Evolutionary conservation across 2,329 filamentous ascomycete genomes (phyloP), one percentile per base, ranked within the genome.

Genomic region (Colletotrichum tabaci): DNA sequence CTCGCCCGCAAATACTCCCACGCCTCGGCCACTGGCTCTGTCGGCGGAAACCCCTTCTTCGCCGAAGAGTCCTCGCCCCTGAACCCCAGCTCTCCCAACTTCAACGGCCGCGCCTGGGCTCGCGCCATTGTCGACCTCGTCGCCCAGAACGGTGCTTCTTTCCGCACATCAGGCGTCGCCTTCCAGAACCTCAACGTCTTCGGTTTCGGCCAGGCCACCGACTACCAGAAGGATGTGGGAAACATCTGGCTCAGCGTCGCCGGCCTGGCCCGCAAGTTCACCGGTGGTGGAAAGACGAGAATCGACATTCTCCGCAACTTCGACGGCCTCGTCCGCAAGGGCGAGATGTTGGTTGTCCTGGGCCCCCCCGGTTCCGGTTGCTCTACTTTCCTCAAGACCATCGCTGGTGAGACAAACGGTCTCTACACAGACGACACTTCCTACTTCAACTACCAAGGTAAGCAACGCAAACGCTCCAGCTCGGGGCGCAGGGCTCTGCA

Each of bases 321-420:
- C 67, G 91, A 94, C 74, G 92, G 92, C 35, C 78, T 94, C 0
- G 90, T 94, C 1, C 86, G 89, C 77, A 89, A 88, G 72, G 92
- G 92, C 53, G 92, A 94, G 84, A 93, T 94, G 91, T 82, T 94
- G 38, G 90, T 94, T 18, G 92, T 94, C 2, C 86, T 94, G 44
- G 92, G 92, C 18, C 92, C 92, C 66, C 92, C 92, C 2, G 89
- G 89, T 50, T 87, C 88, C n/a, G 93, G 93, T 65, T 97, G 94
- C 80, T 94, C 93, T 18, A 97, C 94, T 2, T 91, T 97, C 74
- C 85, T 97, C 69, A 97, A 97, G 84, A 93, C 94, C 0, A 89
- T 97, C 75, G 90, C 94, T 4, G 94, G 94, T 72, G 94, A 97
- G 81, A 94, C 92, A 26, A 92, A 95, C 75, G 94, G 94, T 62